Base-by-base conservation (phyloP, 441 rosid species). In the Pelargonium australe region DNA sequence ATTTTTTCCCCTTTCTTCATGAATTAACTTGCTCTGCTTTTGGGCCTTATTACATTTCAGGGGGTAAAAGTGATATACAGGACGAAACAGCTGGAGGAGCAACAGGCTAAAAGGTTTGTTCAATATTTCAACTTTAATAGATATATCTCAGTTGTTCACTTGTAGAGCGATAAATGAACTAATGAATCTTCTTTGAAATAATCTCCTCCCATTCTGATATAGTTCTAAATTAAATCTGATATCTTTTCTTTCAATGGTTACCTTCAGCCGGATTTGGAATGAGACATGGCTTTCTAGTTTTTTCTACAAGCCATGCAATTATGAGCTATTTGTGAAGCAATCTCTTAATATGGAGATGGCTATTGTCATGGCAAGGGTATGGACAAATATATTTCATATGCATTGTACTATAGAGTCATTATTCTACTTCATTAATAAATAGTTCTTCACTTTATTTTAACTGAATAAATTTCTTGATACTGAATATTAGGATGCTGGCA, bases 301-400 rank as follows among this genome's bases (percentile, higher is more conserved):
- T 88, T 88, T 88, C 70, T 86, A 88, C 82, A 86, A 88, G 79
- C 94, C 91, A 6, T 88, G 94, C 80, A 88, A 88, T 73, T 88
- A 86, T 65, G 91, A 86, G 79, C 80, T 88, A 40, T 88, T 88
- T 77, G 94, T 88, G 67, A 88, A 88, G 78, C 94, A 88, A 70
- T 88, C 94, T 75, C 91, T 88, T 78, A 86, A 88, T 76, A 88
- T 88, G 94, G 94, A 88, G 80, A 88, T 86, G 90, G 94, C 94
- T 67, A 88, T 88, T 76, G 83, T 85, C 83, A 85, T 86, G 94
- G 94, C 94, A 66, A 86, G 94, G 89, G 94, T 88, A 23, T 41
- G 63, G 37, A 41, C 61, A 10, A 47, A 51, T 43, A 41, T 58
- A 12, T 77, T 53, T 51, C 58, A 14, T 53, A 5, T 53, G 61